Conservation (phyloP, 352 stramenopile species). For the Blastocystis sp. region DNA sequence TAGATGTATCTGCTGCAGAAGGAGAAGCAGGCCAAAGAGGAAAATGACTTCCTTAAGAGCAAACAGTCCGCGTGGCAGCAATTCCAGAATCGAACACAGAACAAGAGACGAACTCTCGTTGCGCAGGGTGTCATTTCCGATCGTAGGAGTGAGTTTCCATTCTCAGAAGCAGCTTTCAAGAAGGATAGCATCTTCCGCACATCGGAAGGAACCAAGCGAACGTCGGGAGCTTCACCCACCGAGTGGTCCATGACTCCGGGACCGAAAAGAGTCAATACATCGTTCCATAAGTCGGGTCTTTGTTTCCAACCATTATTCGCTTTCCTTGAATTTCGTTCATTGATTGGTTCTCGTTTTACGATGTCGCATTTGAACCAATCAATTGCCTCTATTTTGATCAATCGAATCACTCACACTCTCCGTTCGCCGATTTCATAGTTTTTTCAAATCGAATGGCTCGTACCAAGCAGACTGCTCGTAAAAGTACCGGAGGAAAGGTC, state of each 20-base stretch:
- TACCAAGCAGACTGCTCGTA: conserved; percentile 88
- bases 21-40: conserved; percentile 7
- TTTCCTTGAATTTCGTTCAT: not conserved
- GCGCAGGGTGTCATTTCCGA: conserved; percentile 10
- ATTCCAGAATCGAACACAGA: conserved; percentile 20
- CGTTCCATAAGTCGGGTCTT: not conserved
- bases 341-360: not conserved
- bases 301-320: not conserved
- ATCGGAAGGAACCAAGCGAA: not conserved
- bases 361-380: not conserved
- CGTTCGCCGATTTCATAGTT: not conserved
- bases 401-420: not conserved
- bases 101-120: conserved; percentile 9
- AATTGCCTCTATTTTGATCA: not conserved
- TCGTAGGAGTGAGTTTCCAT: not conserved
- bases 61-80: conserved; percentile 38
- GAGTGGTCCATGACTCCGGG: conserved; percentile 8
- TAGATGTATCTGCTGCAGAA: not conserved
- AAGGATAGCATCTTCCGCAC: conserved; percentile 33
- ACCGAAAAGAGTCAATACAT: not conserved
- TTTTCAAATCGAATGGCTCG: conserved; percentile 64
- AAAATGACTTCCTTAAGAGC: conserved; percentile 29
- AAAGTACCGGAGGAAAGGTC: conserved; percentile 82
- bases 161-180: conserved; percentile 9
- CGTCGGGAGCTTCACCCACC: conserved; percentile 1